Evolutionary conservation across 768 basidiomycete species (phyloP).

Genomic region (Suillus americanus): DNA sequence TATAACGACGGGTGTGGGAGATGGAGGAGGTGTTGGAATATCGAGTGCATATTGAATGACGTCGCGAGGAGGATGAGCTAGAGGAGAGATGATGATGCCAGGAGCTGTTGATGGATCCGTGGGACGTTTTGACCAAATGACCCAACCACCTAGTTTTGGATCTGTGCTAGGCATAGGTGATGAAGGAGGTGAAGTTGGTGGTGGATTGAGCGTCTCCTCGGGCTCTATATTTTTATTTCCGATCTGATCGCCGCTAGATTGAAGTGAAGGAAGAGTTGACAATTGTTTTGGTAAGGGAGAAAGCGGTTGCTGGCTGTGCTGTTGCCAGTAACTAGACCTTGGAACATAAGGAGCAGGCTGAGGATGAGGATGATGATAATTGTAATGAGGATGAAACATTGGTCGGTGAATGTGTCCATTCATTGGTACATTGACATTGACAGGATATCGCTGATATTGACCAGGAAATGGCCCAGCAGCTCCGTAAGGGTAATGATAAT

Average conservation of each 20-base stretch:
- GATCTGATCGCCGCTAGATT: slow-evolving; percentile 7
- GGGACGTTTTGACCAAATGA: slow-evolving; percentile 75
- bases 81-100: slow-evolving; percentile 68
- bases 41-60: slow-evolving; percentile 57
- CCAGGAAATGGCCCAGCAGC: slow-evolving; percentile 17
- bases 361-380: slow-evolving; percentile 33
- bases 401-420: slow-evolving; percentile 36
- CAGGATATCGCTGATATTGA: slow-evolving; percentile 38
- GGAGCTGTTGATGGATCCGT: slow-evolving; percentile 62
- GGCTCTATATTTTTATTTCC: slow-evolving; percentile 5
- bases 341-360: slow-evolving; percentile 22
- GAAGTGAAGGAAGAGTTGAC: slow-evolving; percentile 42
- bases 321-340: slow-evolving; percentile 23
- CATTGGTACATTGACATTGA: slow-evolving; percentile 29
- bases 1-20: slow-evolving; percentile 26
- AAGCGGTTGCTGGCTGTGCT: slow-evolving; percentile 38
- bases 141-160: slow-evolving; percentile 40
- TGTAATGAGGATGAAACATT: slow-evolving; percentile 37
- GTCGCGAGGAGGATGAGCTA: slow-evolving; percentile 59
- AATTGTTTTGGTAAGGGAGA: slow-evolving; percentile 68
- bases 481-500: slow-evolving; percentile 13
- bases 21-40: slow-evolving; percentile 49
- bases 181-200: slow-evolving; percentile 6
- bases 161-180: neutral
- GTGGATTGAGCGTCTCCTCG: slow-evolving; percentile 22